Evolutionary conservation across 257 asterid genomes (phyloP).

Genomic region (Plantago major): DNA sequence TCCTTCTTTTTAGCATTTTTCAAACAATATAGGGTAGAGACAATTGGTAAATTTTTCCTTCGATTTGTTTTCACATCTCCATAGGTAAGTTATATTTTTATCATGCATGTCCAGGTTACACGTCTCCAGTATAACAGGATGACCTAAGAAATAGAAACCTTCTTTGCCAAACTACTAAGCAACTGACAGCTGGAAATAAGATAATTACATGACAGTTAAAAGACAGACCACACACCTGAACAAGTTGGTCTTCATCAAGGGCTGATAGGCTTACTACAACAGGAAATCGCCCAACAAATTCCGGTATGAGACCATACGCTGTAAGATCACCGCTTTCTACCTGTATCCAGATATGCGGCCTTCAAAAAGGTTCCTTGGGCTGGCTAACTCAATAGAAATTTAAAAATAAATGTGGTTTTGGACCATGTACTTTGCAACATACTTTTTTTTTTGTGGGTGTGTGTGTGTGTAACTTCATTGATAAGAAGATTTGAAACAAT

Average conservation of each 20-base stretch:
- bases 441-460: constrained; percentile 2
- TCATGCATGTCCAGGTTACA: background rate
- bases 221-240: constrained; percentile 55
- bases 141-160: background rate
- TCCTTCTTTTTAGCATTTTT: too few species aligned
- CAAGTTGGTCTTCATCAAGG: constrained; percentile 81
- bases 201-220: constrained; percentile 14
- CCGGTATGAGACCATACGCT: constrained; percentile 93
- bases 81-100: too few species aligned
- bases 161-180: too few species aligned
- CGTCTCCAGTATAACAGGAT: background rate
- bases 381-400: constrained; percentile 13
- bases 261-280: constrained; percentile 77
- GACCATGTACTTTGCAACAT: background rate
- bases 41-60: too few species aligned
- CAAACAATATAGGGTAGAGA: too few species aligned
- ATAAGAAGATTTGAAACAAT: constrained; percentile 7
- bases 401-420: constrained; percentile 12
- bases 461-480: constrained; percentile 8
- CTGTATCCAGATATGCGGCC: constrained; percentile 39
- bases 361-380: constrained; percentile 19
- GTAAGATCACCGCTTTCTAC: constrained; percentile 88
- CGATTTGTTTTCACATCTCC: too few species aligned
- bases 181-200: constrained; percentile 3
- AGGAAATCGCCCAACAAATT: constrained; percentile 91